Base-by-base conservation (phyloP, 768 basidiomycete genomes). In the Lactarius pseudohatsudake region DNA sequence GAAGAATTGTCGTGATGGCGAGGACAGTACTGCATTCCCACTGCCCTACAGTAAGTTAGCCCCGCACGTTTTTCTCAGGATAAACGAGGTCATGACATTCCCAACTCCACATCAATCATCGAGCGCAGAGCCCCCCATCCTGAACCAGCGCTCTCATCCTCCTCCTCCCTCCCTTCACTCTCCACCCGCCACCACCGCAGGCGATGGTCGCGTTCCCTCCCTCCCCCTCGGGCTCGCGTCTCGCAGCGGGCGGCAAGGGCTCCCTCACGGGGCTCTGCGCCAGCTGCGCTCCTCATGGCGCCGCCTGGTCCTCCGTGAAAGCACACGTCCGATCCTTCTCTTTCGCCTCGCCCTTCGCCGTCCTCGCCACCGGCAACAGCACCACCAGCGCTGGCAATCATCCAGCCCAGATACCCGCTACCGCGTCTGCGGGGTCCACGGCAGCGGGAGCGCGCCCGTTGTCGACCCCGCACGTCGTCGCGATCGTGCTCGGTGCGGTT, bases 141-240 rank as follows among this genome's bases (percentile, higher is more conserved):
- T n/a, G 11, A 9, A 18, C 18, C 5, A 5, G 18, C 30, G 34
- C 20, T 20, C 57, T 20, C 50, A 3, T 11, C 36, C 11, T 11
- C 36, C 30, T 58, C 32, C 22, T 45, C 57, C 34, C 13, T 28
- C 2, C 47, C 6, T 40, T 32, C 11, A n/a, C 30, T 10, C 11
- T 11, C n/a, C 13, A 32, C 53, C 61, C 62, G 61, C 22, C 57
- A 59, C 57, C 66, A 59, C 41, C 62, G 62, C 66, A 67, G 66
- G 66, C 66, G 61, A 63, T 67, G 66, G 57, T 56, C 34, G 40
- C 36, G 57, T 43, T 34, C n/a, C 3, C 32, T 32, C 20, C 28
- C 6, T 13, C 60, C 20, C 26, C 5, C 36, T 57, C 55, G n/a
- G 3, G 3, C 34, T 32, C 58, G 26, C 22, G 16, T 38, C 16